phyloP scores from a whole-genome alignment of 2,329 filamentous ascomycete genomes.

The Botrytis pseudocinerea region DNA sequence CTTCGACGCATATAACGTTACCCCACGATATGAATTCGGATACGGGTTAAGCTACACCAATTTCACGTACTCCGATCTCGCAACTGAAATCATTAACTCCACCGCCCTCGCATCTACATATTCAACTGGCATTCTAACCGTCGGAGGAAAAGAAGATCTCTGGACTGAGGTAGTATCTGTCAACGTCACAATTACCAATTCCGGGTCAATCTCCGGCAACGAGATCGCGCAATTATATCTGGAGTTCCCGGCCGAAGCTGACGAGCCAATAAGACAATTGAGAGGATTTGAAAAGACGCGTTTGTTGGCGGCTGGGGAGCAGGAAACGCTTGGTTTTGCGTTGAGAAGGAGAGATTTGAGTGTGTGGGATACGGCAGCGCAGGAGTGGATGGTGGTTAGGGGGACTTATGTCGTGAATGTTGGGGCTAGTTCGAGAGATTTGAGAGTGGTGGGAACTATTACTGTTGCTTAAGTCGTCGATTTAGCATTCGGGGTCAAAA shows the following conservation, averaged over 20 bases:
- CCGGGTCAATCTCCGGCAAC: slow-evolving; percentile 50
- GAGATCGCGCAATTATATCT: slow-evolving; percentile 55
- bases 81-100: slow-evolving; percentile 42
- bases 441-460: neutral
- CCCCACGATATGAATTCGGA: slow-evolving; percentile 76
- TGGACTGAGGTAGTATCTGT: slow-evolving; percentile 55
- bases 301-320: slow-evolving; percentile 22
- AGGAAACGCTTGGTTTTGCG: slow-evolving; percentile 64
- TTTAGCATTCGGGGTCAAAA: neutral
- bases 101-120: slow-evolving; percentile 42
- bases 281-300: slow-evolving; percentile 27
- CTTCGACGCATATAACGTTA: slow-evolving; percentile 63
- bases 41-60: slow-evolving; percentile 76
- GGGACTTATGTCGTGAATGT: neutral
- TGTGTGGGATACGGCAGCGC: neutral
- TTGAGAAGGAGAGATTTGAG: slow-evolving; percentile 49
- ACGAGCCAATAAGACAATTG: slow-evolving; percentile 24
- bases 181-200: slow-evolving; percentile 55
- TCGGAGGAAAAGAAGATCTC: slow-evolving; percentile 55
- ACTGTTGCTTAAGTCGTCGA: neutral
- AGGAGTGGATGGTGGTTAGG: slow-evolving; percentile 11
- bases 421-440: slow-evolving; percentile 6
- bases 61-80: slow-evolving; percentile 68
- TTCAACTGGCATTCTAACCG: slow-evolving; percentile 57
- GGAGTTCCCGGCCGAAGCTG: slow-evolving; percentile 21